These are phyloP conservation scores for Alternaria hordeiaustralica DNA, from an alignment of 2,329 filamentous ascomycete species.

Conservation along the genomic window DNA sequence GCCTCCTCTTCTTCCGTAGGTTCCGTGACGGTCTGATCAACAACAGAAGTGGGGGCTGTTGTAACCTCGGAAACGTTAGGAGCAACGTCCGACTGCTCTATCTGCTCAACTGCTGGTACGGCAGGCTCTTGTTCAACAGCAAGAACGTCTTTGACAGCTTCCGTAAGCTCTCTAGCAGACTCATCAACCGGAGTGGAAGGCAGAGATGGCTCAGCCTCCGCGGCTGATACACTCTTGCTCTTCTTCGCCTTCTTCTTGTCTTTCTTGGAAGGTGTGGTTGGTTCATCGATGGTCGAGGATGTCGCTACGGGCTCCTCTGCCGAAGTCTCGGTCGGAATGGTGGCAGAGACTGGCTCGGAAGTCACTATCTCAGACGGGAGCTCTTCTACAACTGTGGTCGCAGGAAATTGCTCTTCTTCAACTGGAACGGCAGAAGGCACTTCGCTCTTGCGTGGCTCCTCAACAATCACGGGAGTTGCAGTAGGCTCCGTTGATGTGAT, in stretches of 20 bases:
- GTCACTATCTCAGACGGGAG: neutral
- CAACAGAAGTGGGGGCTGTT: neutral
- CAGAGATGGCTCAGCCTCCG: conserved; percentile 11
- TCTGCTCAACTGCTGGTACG: neutral
- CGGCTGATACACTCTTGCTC: conserved; percentile 18
- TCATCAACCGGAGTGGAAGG: conserved; percentile 11
- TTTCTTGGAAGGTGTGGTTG: conserved; percentile 20
- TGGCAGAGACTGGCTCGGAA: neutral
- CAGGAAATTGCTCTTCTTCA: neutral
- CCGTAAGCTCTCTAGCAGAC: neutral
- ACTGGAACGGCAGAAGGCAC: neutral
- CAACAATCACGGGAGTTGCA: neutral
- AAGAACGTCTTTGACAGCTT: neutral
- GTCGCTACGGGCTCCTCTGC: neutral
- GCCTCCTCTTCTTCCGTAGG: conserved; percentile 10
- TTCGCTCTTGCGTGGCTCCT: neutral
- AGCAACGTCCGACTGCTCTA: neutral
- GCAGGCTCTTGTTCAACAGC: neutral
- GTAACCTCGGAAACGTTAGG: neutral
- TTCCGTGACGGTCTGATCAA: neutral
- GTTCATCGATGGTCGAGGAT: neutral
- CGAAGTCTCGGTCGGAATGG: neutral
- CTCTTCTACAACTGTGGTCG: neutral
- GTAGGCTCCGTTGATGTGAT: neutral
- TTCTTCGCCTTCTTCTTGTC: conserved; percentile 22